Evolutionary conservation across 495 filamentous ascomycete species (phyloP).

Genomic region (Thermochaetoides thermophila): DNA sequence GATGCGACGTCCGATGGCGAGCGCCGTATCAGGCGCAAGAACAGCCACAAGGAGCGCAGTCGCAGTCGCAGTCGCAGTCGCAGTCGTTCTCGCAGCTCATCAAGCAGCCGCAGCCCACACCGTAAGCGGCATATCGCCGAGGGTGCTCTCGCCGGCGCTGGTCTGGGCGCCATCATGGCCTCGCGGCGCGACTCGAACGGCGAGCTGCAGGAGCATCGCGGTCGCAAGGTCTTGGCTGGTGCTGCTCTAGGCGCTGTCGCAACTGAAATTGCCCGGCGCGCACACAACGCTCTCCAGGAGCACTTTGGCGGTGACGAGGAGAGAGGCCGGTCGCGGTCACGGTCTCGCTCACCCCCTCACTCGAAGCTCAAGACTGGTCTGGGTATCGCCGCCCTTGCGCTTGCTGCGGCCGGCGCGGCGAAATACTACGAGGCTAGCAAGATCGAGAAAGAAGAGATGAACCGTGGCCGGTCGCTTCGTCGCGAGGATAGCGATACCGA

Average conservation of each 20-base stretch:
- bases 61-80: neutral
- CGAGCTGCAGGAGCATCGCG: conserved; percentile 42
- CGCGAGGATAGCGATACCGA: conserved; percentile 32
- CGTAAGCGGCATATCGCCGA: conserved; percentile 73
- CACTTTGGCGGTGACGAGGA: conserved; percentile 36
- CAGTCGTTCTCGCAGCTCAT: neutral
- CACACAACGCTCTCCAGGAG: conserved; percentile 55
- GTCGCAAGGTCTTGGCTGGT: conserved; percentile 64
- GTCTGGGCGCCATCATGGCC: conserved; percentile 56
- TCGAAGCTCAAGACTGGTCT: conserved; percentile 50
- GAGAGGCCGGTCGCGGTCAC: conserved; percentile 38
- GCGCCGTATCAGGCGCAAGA: conserved; percentile 15
- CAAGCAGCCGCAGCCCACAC: conserved; percentile 26
- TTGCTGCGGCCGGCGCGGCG: conserved; percentile 58
- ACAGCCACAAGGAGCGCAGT: neutral
- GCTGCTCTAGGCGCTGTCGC: conserved; percentile 71
- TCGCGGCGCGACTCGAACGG: conserved; percentile 50
- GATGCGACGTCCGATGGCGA: conserved; percentile 30
- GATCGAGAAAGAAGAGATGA: conserved; percentile 45
- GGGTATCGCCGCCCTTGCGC: conserved; percentile 66
- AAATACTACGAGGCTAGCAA: conserved; percentile 60
- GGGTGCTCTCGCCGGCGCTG: conserved; percentile 68
- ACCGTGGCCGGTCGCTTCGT: conserved; percentile 56
- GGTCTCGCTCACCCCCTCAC: conserved; percentile 33
- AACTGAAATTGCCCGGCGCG: conserved; percentile 61